Percentiles rank a stretch among this genome's conserved stretches.
Conservation (phyloP, 768 basidiomycete species). For the Infundibulicybe gibba region DNA sequence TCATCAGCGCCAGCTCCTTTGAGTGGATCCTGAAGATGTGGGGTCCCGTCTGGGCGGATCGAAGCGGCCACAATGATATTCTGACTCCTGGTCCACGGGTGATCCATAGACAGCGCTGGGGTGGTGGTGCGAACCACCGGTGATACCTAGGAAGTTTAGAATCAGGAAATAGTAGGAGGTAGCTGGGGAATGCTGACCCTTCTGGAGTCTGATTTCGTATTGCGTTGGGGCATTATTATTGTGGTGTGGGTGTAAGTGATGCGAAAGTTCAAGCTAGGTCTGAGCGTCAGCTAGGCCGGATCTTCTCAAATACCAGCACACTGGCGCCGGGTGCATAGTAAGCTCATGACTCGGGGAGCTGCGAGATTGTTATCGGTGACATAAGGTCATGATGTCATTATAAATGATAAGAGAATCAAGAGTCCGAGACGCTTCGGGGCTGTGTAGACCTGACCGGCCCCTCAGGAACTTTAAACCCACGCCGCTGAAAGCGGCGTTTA, state of each 20-base stretch:
- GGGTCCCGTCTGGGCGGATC: slow-evolving; percentile 35
- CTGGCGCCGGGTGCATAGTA: too few relatives aligned
- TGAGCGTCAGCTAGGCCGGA: too few relatives aligned
- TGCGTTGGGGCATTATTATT: slow-evolving; percentile 32
- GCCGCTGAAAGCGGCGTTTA: too few relatives aligned
- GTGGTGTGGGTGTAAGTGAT: neutral
- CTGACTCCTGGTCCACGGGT: slow-evolving; percentile 21
- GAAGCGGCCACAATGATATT: slow-evolving; percentile 32
- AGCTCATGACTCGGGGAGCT: too few relatives aligned
- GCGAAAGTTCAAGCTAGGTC: too few relatives aligned
- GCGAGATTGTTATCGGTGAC: too few relatives aligned
- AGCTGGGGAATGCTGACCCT: slow-evolving; percentile 27
- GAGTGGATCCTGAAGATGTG: slow-evolving; percentile 25
- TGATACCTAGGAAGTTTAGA: slow-evolving; percentile 38
- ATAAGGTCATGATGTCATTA: too few relatives aligned
- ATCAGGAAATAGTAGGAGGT: neutral
- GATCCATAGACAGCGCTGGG: slow-evolving; percentile 41
- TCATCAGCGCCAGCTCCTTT: slow-evolving; percentile 22
- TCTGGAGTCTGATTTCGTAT: slow-evolving; percentile 42
- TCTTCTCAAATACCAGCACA: too few relatives aligned
- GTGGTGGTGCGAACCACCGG: slow-evolving; percentile 52
- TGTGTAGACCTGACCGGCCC: too few relatives aligned
- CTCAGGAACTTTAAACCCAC: too few relatives aligned
- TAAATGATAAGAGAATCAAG: too few relatives aligned
- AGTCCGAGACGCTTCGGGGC: too few relatives aligned